phyloP scores from a whole-genome alignment of 2,329 filamentous ascomycete species.

The Amesomyces nigricolor region DNA sequence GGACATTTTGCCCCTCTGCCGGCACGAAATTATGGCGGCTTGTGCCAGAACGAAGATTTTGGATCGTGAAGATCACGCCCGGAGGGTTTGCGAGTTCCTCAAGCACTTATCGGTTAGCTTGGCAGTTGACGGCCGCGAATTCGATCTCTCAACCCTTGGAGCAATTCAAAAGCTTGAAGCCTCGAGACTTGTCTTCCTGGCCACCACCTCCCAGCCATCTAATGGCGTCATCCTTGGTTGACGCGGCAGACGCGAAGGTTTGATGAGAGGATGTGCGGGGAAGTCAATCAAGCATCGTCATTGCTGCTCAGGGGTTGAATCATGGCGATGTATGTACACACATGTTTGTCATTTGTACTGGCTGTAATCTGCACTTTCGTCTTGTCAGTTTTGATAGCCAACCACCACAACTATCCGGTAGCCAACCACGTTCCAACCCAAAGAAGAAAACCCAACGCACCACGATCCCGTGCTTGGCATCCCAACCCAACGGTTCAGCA shows the following conservation, averaged over 20 bases:
- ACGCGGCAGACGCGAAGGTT: too few species aligned
- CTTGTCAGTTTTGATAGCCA: not conserved
- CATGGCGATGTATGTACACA: too few species aligned
- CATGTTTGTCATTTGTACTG: too few species aligned
- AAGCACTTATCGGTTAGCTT: not conserved
- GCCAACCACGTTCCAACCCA: too few species aligned
- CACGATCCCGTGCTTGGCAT: not conserved
- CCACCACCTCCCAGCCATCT: not conserved
- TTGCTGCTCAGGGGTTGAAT: too few species aligned
- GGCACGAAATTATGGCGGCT: not conserved
- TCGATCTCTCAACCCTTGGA: not conserved
- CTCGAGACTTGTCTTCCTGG: not conserved
- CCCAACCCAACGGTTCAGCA: not conserved
- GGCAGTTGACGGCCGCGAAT: not conserved
- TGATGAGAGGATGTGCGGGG: too few species aligned
- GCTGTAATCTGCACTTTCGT: not conserved
- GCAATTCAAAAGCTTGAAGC: not conserved
- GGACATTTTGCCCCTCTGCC: not conserved
- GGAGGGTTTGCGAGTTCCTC: not conserved
- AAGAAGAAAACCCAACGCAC: too few species aligned
- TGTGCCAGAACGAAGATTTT: not conserved
- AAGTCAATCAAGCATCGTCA: too few species aligned
- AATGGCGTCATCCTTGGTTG: too few species aligned
- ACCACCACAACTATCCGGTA: too few species aligned
- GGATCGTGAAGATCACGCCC: not conserved